phyloP scores from a whole-genome alignment of 495 filamentous ascomycete genomes.

The Podospora pseudoanserina region DNA sequence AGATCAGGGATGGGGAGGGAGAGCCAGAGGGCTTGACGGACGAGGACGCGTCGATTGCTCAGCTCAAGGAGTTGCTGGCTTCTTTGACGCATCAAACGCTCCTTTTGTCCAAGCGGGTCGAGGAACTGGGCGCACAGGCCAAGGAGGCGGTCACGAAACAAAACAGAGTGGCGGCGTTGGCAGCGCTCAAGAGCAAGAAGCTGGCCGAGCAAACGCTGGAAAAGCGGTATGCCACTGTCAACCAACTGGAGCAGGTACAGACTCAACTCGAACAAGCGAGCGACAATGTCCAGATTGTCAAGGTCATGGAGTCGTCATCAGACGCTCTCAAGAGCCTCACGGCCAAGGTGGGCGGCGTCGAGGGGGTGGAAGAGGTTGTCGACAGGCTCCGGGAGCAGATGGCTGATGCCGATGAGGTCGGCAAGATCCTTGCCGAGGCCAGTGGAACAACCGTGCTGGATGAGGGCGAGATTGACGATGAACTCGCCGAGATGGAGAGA shows the following conservation, averaged over 20 bases:
- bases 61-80: conserved; percentile 63
- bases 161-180: conserved; percentile 68
- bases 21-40: conserved; percentile 53
- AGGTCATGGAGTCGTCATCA: conserved; percentile 74
- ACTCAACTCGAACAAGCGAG: conserved; percentile 77
- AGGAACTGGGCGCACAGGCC: conserved; percentile 58
- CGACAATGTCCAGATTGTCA: conserved; percentile 74
- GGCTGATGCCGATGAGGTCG: conserved; percentile 76
- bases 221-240: conserved; percentile 63
- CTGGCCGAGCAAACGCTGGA: conserved; percentile 66
- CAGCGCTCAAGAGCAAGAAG: conserved; percentile 79
- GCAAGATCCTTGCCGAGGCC: conserved; percentile 65
- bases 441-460: conserved; percentile 54
- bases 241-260: conserved; percentile 80
- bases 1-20: conserved; percentile 57
- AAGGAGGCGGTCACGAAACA: conserved; percentile 64
- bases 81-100: conserved; percentile 58
- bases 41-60: conserved; percentile 77
- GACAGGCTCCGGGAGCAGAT: conserved; percentile 76
- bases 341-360: conserved; percentile 68
- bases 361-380: conserved; percentile 71
- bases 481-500: conserved; percentile 72
- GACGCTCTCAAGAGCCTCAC: conserved; percentile 69
- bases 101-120: conserved; percentile 50
- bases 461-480: conserved; percentile 83